phyloP scores from a whole-genome alignment of 108 stramenopile genomes.

The Conticribra guillardii region DNA sequence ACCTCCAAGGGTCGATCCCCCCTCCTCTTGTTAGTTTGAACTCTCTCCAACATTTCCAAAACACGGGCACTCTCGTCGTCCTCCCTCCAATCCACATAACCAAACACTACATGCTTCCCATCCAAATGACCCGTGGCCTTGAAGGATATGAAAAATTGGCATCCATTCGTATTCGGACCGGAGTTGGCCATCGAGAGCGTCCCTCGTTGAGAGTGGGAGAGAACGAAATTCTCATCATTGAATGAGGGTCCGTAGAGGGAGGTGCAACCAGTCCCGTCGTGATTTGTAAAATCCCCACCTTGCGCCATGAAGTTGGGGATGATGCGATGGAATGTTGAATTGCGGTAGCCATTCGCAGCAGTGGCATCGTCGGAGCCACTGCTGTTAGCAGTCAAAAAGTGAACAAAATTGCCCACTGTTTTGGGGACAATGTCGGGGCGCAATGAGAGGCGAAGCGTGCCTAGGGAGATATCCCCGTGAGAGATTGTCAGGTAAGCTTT shows the following conservation, averaged over 20 bases:
- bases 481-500: slow-evolving; percentile 50
- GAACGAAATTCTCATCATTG: slow-evolving; percentile 85
- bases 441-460: slow-evolving; percentile 48
- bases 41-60: slow-evolving; percentile 79
- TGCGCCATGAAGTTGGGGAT: slow-evolving; percentile 96
- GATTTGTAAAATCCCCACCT: slow-evolving; percentile 92
- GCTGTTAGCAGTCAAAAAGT: slow-evolving; percentile 29
- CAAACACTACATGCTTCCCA: slow-evolving; percentile 94
- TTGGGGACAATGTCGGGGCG: slow-evolving; percentile 51
- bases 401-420: slow-evolving; percentile 51
- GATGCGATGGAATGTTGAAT: slow-evolving; percentile 90
- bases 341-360: slow-evolving; percentile 19
- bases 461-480: slow-evolving; percentile 34
- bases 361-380: background rate
- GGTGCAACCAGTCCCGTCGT: slow-evolving; percentile 88
- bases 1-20: slow-evolving; percentile 54
- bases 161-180: slow-evolving; percentile 87
- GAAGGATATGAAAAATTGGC: slow-evolving; percentile 91
- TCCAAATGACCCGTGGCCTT: slow-evolving; percentile 81
- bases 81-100: slow-evolving; percentile 72
- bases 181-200: slow-evolving; percentile 89
- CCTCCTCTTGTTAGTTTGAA: slow-evolving; percentile 51
- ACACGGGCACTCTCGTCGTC: slow-evolving; percentile 72
- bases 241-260: slow-evolving; percentile 75
- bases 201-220: slow-evolving; percentile 71